Conservation (phyloP, 495 filamentous ascomycete species). For the Neurospora sp. region DNA sequence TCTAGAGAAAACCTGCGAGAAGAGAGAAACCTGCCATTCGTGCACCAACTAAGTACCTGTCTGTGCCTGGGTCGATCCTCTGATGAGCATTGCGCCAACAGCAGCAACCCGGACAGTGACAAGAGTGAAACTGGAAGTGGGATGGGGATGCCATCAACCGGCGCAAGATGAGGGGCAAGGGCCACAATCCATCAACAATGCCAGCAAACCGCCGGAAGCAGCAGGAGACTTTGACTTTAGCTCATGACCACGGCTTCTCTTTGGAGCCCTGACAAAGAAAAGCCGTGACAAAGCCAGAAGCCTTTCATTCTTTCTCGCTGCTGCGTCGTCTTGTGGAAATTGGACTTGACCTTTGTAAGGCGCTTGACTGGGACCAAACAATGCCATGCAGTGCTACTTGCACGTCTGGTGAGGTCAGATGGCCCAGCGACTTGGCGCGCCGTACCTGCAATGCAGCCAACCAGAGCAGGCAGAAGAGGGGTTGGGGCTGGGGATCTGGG, state of each 20-base stretch:
- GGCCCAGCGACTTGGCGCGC: constrained; percentile 22
- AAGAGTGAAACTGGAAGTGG: neutral
- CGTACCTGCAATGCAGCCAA: constrained; percentile 22
- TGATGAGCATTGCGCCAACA: neutral
- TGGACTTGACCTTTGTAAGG: neutral
- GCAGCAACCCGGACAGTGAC: neutral
- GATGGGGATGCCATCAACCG: neutral
- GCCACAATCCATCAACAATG: neutral
- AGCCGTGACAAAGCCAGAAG: neutral
- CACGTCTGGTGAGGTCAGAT: constrained; percentile 29
- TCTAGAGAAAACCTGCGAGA: neutral
- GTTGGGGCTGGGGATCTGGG: constrained; percentile 11
- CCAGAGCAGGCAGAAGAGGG: constrained; percentile 20
- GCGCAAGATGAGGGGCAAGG: neutral
- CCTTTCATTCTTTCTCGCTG: neutral
- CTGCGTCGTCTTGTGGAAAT: neutral
- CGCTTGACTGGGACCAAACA: neutral
- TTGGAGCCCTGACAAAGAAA: too few species aligned
- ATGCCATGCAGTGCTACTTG: constrained; percentile 17
- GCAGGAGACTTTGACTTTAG: neutral
- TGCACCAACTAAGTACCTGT: neutral
- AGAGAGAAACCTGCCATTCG: neutral
- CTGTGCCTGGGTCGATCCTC: neutral
- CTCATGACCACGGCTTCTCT: neutral
- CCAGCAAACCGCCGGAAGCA: neutral